phyloP scores from a whole-genome alignment of 305 asterid genomes.

The Fraxinus platypoda region DNA sequence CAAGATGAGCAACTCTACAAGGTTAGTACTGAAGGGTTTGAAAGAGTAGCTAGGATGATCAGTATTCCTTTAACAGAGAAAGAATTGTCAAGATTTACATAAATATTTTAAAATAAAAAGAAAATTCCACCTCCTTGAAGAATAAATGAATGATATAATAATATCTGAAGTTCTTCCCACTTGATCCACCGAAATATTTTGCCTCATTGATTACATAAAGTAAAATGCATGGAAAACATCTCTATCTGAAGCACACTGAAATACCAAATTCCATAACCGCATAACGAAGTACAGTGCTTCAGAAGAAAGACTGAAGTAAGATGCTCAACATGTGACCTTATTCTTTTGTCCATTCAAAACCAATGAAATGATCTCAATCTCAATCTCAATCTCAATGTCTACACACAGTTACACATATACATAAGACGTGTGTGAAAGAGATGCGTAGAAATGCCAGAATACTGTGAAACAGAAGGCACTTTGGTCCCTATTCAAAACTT shows the following conservation, averaged over 20 bases:
- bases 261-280: not conserved
- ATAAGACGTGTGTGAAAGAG: not conserved
- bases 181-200: not conserved
- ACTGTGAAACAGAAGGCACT: not conserved
- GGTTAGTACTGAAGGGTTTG: not conserved
- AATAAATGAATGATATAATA: not conserved
- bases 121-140: not conserved
- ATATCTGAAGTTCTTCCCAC: not conserved
- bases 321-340: not conserved
- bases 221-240: not conserved
- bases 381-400: not conserved
- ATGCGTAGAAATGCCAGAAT: not conserved
- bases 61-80: not conserved
- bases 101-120: not conserved
- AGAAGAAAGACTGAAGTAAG: not conserved
- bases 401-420: not conserved
- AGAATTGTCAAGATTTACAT: not conserved
- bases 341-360: not conserved
- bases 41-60: not conserved
- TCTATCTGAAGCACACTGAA: not conserved
- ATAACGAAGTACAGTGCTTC: not conserved
- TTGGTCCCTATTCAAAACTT: too few relatives aligned
- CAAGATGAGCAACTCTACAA: not conserved
- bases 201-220: not conserved
- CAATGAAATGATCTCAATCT: not conserved